These are phyloP conservation scores for Nicotiana otophora DNA, from an alignment of 257 asterid genomes.

Conservation along the genomic window DNA sequence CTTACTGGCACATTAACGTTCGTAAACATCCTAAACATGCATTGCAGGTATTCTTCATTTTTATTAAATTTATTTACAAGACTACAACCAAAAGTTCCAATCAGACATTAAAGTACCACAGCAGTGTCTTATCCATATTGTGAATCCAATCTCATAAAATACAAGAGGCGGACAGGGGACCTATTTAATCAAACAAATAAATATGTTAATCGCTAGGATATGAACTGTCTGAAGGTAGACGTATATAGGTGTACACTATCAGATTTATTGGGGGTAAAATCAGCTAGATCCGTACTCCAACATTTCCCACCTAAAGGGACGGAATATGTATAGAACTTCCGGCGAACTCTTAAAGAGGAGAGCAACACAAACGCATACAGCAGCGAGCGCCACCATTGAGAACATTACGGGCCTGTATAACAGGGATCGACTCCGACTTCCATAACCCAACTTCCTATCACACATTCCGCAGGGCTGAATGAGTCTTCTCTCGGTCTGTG, in stretches of 20 bases:
- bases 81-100: background rate
- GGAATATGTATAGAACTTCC: slow-evolving; percentile 42
- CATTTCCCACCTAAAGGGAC: slow-evolving; percentile 73
- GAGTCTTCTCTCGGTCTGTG: slow-evolving; percentile 1
- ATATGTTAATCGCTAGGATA: slow-evolving; percentile 11
- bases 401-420: slow-evolving; percentile 60
- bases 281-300: slow-evolving; percentile 64
- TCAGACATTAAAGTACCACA: background rate
- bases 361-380: slow-evolving; percentile 74
- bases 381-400: slow-evolving; percentile 70
- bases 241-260: slow-evolving; percentile 4
- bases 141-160: background rate
- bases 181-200: background rate
- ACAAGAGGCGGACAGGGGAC: background rate
- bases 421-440: slow-evolving; percentile 30
- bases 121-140: background rate
- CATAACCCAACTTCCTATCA: slow-evolving; percentile 23
- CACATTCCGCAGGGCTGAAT: slow-evolving; percentile 44
- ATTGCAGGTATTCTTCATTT: background rate
- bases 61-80: no score
- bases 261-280: background rate
- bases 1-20: no score
- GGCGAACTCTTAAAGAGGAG: slow-evolving; percentile 72
- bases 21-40: no score
- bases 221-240: slow-evolving; percentile 13